Base-by-base conservation (phyloP, 1,284 basidiomycete genomes). In the Dichomitus squalens region DNA sequence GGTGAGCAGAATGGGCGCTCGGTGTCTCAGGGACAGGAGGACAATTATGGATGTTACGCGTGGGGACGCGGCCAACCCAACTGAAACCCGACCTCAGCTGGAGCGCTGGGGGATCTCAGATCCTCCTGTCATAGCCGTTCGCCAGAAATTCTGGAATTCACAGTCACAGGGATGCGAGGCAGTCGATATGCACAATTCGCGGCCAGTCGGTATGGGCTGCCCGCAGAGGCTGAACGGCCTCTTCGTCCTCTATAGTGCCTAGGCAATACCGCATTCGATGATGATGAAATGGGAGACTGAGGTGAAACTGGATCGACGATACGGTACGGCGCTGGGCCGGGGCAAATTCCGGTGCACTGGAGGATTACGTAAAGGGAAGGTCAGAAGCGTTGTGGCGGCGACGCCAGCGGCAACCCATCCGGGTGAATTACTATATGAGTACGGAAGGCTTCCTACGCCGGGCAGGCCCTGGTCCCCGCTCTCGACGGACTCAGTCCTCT, bases 381-480 rank as follows among this genome's bases (percentile, higher is more conserved):
- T 38, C 27, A 46, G 53, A 63, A 56, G 53, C 61, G 58, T 63
- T 58, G 61, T 63, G 61, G 61, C 61, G 58, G 54, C 56, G 59
- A 60, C 34, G n/a, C 58, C 58, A 54, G 56, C 58, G 57, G 58
- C 53, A 56, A 50, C 35, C 53, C 44, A 43, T 21, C 41, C 55
- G 53, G 50, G 36, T 49, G 29, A 27, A 55, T 59, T 63, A 53
- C 56, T 53, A 60, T 63, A 59, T 57, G 61, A 53, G 58, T 55
- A 41, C 58, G 58, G 43, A 53, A 55, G 48, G 52, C 47, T 29
- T 31, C 29, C 21, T 8, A 54, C 60, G 60, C 49, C 36, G 44
- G 43, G 50, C 57, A 41, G 49, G 36, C 36, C 47, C 25, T 39
- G 44, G 44, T 54, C 46, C 61, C 58, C 59, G 61, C 52, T 58